Evolutionary conservation across 257 asterid species (phyloP), one percentile per base, ranked within the genome.

Genomic region (Jacaranda copaia): DNA sequence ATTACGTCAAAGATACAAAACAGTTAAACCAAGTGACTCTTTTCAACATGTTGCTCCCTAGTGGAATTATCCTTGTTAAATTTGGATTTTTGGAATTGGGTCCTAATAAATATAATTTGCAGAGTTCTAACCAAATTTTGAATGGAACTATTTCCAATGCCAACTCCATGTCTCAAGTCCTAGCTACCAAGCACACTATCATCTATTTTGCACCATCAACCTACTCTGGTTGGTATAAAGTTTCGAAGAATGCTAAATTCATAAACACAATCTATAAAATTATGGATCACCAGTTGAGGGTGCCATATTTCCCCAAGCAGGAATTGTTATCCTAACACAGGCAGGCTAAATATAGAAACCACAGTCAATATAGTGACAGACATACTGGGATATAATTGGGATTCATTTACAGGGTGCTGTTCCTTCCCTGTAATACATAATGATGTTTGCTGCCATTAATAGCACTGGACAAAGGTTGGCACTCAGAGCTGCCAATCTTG

Each of bases 211-310:
- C 32, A 25, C 32, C 32, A 25, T 25, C 32, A 25, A 25, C 32
- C 32, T 25, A 25, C 32, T 25, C 32, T 25, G 32, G 32, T 25
- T 25, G 32, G 32, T 25, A 25, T 2, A 25, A 25, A 25, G 32
- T 25, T 25, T 25, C 32, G 1, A 25, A 25, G 32, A 25, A 25
- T 61, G 68, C 65, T 53, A 42, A 10, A 3, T 42, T 10, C 56
- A 39, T 1, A 53, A 53, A 18, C 9, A 5, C 25, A n/a, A 55
- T 57, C 38, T 18, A 20, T 8, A 62, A 62, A 35, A 62, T 1
- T 65, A 42, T 51, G 72, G 64, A 63, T 63, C 43, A 63, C 25
- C 61, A 38, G 9, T 75, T 65, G 58, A 65, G 19, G 55, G 51
- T 32, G 6, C 71, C 45, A 78, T 61, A 25, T 40, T 13, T 62